phyloP scores from a whole-genome alignment of 805 yeast species.

The Diddensiella caesifluorescens region DNA sequence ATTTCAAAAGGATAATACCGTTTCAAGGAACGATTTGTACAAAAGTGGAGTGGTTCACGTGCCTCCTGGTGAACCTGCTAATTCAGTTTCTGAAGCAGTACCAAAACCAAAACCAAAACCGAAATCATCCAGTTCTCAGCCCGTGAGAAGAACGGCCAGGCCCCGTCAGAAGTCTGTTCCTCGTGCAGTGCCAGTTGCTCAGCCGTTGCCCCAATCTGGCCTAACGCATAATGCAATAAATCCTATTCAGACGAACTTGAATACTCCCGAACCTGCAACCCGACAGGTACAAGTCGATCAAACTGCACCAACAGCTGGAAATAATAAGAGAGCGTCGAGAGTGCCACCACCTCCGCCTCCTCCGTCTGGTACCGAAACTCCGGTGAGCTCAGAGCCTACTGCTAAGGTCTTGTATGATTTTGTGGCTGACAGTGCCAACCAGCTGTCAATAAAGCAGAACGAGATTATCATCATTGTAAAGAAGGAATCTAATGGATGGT shows the following conservation, averaged over 20 bases:
- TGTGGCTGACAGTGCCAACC: slow-evolving; percentile 82
- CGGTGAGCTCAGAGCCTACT: slow-evolving; percentile 71
- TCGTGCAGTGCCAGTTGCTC: slow-evolving; percentile 9
- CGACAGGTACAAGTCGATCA: not conserved
- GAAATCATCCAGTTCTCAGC: not conserved
- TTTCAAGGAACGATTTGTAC: slow-evolving; percentile 61
- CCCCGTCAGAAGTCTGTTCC: slow-evolving; percentile 18
- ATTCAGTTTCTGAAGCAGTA: slow-evolving; percentile 61
- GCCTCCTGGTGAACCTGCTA: slow-evolving; percentile 70
- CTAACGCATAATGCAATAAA: not conserved
- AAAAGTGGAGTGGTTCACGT: slow-evolving; percentile 86
- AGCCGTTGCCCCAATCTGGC: slow-evolving; percentile 7
- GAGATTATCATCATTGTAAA: slow-evolving; percentile 66
- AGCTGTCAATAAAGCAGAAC: slow-evolving; percentile 70
- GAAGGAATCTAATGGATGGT: slow-evolving; percentile 89
- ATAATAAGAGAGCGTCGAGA: not conserved
- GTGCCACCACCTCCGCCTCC: slow-evolving; percentile 41
- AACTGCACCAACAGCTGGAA: slow-evolving; percentile 1
- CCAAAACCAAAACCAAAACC: slow-evolving; percentile 45
- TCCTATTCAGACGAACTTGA: slow-evolving; percentile 2
- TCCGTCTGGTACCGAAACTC: slow-evolving; percentile 53
- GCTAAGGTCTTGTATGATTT: slow-evolving; percentile 84
- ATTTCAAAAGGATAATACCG: slow-evolving; percentile 54
- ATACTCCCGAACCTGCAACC: slow-evolving; percentile 11
- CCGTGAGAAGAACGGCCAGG: slow-evolving; percentile 16